Evolutionary conservation across 176 grass and related monocot genomes (phyloP), one percentile per base, ranked within the genome.

Genomic region (Musa acuminata): DNA sequence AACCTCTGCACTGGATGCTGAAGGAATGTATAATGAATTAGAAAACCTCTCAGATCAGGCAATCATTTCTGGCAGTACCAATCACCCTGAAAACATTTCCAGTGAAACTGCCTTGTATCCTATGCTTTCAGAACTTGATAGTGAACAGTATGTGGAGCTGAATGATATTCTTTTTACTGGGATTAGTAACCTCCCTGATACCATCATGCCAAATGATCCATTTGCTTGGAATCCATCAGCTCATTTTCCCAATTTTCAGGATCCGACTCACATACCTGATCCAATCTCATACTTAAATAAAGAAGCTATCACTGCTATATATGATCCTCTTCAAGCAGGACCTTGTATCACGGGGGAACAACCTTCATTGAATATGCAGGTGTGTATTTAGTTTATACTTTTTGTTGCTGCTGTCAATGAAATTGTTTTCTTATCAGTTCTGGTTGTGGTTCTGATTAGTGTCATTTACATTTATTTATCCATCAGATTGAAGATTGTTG

Each of bases 61-160:
- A 13, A 13, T 71, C 23, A 14, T 27, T 73, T 69, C 77, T 10
- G 8, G 50, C 58, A 58, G 26, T 2, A 24, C 77, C 52, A 21
- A 66, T 25, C 72, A 75, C 17, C 5, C 75, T 53, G 64, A 54
- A 64, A 53, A 62, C 49, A 24, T 25, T 8, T 26, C 12, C 8
- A 11, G 49, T 53, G 69, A 78, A 57, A 62, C 62, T 52, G 23
- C 3, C 8, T 23, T 64, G 3, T n/a, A 85, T 11, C 75, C 70
- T 14, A 27, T 80, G 7, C 52, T 74, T 23, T 59, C 80, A 49
- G 78, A 83, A 78, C 26, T 90, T 51, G 78, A 70, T 0, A 14
- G 23, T 0, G 77, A 87, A 50, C 68, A 99, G 21, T 94, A 55
- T 78, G 1, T 91, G 7, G 86, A 89, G 64, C 76, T 94, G 35